These are phyloP conservation scores for Omphalea diandra DNA, from an alignment of 441 rosid species.

Conservation along the genomic window DNA sequence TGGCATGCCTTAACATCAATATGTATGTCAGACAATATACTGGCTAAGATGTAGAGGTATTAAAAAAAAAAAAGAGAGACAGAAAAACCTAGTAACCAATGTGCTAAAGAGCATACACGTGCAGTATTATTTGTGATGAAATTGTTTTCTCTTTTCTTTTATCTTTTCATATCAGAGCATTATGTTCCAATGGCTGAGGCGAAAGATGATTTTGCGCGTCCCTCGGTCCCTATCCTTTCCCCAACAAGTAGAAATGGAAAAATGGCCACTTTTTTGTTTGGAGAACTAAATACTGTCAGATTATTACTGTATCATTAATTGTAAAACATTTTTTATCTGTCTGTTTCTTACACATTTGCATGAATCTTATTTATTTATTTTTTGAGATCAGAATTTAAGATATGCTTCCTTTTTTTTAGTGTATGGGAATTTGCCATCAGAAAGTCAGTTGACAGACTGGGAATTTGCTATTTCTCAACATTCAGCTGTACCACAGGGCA, in stretches of 20 bases:
- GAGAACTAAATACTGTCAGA: background rate
- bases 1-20: background rate
- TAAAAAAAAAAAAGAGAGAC: background rate
- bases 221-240: background rate
- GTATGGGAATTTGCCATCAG: conserved; percentile 89
- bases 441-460: conserved; percentile 88
- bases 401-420: conserved; percentile 47
- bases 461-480: conserved; percentile 92
- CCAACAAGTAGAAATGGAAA: background rate
- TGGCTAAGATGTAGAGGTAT: background rate
- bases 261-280: background rate
- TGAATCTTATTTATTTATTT: background rate
- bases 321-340: background rate
- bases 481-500: conserved; percentile 95
- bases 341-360: background rate
- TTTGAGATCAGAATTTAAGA: too few species aligned
- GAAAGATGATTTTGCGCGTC: background rate
- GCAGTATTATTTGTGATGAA: background rate
- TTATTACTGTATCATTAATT: background rate
- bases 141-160: background rate
- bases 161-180: background rate
- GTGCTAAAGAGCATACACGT: background rate
- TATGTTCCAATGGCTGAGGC: background rate
- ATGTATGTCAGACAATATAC: background rate
- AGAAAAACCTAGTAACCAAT: background rate